Conservation (phyloP, 2,329 filamentous ascomycete genomes). For the Pseudonectria buxi region DNA sequence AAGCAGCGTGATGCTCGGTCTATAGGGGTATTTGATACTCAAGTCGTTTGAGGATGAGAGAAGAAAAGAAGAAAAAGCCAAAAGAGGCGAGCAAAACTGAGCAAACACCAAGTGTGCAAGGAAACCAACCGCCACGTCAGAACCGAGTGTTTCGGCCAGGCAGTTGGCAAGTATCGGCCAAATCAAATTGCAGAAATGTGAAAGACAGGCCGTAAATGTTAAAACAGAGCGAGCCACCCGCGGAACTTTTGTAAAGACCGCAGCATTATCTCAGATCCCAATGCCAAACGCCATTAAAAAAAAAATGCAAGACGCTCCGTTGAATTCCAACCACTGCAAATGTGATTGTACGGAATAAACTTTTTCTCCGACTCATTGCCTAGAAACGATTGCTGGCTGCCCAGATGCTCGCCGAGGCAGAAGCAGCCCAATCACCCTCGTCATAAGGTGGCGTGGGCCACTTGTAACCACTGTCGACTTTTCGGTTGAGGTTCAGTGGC, state of each 20-base stretch:
- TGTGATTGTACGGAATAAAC: slow-evolving; percentile 11
- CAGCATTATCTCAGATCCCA: slow-evolving; percentile 13
- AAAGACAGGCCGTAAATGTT: neutral
- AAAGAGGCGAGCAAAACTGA: slow-evolving; percentile 13
- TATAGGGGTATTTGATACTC: slow-evolving; percentile 34
- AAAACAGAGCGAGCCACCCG: too few relatives aligned
- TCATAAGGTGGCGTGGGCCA: slow-evolving; percentile 97
- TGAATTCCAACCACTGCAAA: too few relatives aligned
- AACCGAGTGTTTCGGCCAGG: slow-evolving; percentile 22
- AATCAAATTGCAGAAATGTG: too few relatives aligned
- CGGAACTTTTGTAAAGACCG: neutral
- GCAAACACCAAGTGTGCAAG: too few relatives aligned
- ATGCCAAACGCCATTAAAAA: slow-evolving; percentile 23
- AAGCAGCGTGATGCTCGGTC: slow-evolving; percentile 26
- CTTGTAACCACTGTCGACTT: slow-evolving; percentile 53
- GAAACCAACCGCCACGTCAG: slow-evolving; percentile 13
- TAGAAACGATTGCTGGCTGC: slow-evolving; percentile 61
- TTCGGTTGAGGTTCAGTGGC: slow-evolving; percentile 62
- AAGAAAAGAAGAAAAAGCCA: slow-evolving; percentile 14
- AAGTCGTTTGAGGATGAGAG: slow-evolving; percentile 20
- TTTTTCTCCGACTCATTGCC: slow-evolving; percentile 11
- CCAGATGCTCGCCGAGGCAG: slow-evolving; percentile 75
- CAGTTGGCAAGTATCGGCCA: too few relatives aligned
- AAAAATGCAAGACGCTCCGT: slow-evolving; percentile 18
- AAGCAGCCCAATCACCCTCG: slow-evolving; percentile 83